Evolutionary conservation across 2,329 filamentous ascomycete genomes (phyloP).

Genomic region (Aciculosporium take): DNA sequence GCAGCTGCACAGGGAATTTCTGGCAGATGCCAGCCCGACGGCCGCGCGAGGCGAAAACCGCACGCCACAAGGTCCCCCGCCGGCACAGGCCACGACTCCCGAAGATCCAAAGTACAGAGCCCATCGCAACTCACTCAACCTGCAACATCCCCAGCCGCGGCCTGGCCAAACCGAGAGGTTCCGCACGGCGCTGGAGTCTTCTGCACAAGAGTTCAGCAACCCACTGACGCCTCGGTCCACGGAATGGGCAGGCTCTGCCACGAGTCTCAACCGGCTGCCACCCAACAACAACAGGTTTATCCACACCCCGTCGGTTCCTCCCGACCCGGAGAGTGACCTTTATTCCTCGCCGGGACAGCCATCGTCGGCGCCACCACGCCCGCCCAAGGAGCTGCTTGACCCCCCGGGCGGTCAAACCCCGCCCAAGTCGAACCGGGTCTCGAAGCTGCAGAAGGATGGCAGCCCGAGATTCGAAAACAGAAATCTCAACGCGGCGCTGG

Average conservation of each 20-base stretch:
- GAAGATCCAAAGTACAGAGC: slow-evolving; percentile 71
- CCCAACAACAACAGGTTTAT: slow-evolving; percentile 34
- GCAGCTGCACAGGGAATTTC: slow-evolving; percentile 42
- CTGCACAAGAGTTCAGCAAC: slow-evolving; percentile 53
- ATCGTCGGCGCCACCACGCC: slow-evolving; percentile 35
- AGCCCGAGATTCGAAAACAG: slow-evolving; percentile 43
- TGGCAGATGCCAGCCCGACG: slow-evolving; percentile 36
- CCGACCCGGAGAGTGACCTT: slow-evolving; percentile 25
- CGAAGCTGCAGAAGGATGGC: slow-evolving; percentile 34
- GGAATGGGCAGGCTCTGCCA: slow-evolving; percentile 48
- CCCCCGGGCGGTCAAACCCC: slow-evolving; percentile 27
- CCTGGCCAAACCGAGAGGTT: slow-evolving; percentile 61
- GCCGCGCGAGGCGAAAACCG: slow-evolving; percentile 4
- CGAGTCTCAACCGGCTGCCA: slow-evolving; percentile 40
- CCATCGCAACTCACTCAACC: slow-evolving; percentile 64
- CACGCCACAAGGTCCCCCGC: slow-evolving; percentile 20
- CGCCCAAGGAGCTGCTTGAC: slow-evolving; percentile 48
- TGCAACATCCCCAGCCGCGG: slow-evolving; percentile 67
- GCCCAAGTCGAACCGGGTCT: slow-evolving; percentile 31
- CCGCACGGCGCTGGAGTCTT: slow-evolving; percentile 57
- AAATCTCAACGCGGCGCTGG: slow-evolving; percentile 39
- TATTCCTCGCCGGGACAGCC: slow-evolving; percentile 29
- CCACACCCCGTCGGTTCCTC: slow-evolving; percentile 25
- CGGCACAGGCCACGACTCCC: slow-evolving; percentile 38
- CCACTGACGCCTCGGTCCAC: slow-evolving; percentile 45